Conservation (phyloP, 768 basidiomycete species). For the Lentinula edodes region DNA sequence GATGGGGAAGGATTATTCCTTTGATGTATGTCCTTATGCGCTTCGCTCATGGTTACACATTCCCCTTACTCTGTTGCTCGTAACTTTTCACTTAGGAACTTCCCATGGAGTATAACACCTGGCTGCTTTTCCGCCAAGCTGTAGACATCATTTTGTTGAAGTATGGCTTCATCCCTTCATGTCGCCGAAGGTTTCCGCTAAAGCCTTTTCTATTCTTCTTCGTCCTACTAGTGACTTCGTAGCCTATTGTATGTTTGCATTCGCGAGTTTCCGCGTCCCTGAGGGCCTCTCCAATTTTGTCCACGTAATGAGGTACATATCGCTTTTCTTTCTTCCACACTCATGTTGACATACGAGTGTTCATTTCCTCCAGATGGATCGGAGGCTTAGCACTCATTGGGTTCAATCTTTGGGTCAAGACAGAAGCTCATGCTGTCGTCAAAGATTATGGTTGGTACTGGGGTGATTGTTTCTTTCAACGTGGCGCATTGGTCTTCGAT, state of each 20-base stretch:
- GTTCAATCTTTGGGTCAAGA: conserved; percentile 99
- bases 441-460: conserved; percentile 99
- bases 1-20: conserved; percentile 93
- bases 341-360: not conserved
- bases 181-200: not conserved
- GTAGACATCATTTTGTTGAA: conserved; percentile 96
- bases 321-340: conserved; percentile 8
- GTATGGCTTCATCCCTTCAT: conserved; percentile 39
- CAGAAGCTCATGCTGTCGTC: conserved; percentile 94
- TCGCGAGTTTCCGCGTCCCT: conserved; percentile 87
- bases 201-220: conserved; percentile 1
- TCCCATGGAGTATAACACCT: conserved; percentile 91
- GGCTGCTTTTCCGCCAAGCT: conserved; percentile 93
- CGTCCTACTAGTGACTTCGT: conserved; percentile 71
- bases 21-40: conserved; percentile 66
- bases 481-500: conserved; percentile 92
- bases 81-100: conserved; percentile 48
- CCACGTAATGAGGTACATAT: conserved; percentile 66
- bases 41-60: not conserved
- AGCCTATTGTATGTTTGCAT: conserved; percentile 92
- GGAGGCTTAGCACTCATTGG: conserved; percentile 79
- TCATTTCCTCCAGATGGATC: conserved; percentile 58
- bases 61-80: not conserved
- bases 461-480: conserved; percentile 91
- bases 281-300: conserved; percentile 64